phyloP scores from a whole-genome alignment of 495 filamentous ascomycete genomes.

The Xylaria venustula region DNA sequence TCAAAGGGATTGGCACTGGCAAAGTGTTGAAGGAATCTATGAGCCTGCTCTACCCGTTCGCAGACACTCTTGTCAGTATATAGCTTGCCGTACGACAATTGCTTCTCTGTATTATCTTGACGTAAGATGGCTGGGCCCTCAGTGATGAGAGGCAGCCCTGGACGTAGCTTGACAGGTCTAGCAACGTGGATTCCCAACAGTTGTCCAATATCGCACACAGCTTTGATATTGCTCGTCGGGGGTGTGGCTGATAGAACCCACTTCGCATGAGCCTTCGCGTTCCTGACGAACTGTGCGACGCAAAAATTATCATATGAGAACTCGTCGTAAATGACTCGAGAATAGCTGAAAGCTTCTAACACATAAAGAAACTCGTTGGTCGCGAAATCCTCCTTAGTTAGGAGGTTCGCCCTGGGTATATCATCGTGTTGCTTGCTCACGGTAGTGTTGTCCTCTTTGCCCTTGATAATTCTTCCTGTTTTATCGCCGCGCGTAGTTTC shows the following conservation, averaged over 20 bases:
- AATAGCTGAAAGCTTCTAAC: conserved; percentile 61
- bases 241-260: conserved; percentile 74
- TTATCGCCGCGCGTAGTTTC: neutral
- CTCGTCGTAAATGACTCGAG: conserved; percentile 67
- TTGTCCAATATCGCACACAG: conserved; percentile 57
- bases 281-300: conserved; percentile 29
- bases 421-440: neutral
- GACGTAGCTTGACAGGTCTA: conserved; percentile 30
- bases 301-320: conserved; percentile 56
- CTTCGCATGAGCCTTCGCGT: conserved; percentile 49
- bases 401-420: neutral
- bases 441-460: conserved; percentile 7
- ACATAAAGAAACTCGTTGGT: conserved; percentile 9
- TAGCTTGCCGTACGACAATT: conserved; percentile 25
- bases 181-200: conserved; percentile 53
- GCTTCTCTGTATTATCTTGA: conserved; percentile 30
- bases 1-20: conserved; percentile 34
- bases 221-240: conserved; percentile 53
- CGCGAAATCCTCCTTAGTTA: neutral
- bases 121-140: conserved; percentile 25
- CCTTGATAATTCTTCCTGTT: conserved; percentile 20
- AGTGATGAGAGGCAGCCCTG: conserved; percentile 32
- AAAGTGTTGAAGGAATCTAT: conserved; percentile 28
- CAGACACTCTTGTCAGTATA: conserved; percentile 27
- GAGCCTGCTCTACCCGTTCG: conserved; percentile 30